These are phyloP conservation scores for Aspergillus tamarii DNA, from an alignment of 2,329 filamentous ascomycete species.

Conservation along the genomic window DNA sequence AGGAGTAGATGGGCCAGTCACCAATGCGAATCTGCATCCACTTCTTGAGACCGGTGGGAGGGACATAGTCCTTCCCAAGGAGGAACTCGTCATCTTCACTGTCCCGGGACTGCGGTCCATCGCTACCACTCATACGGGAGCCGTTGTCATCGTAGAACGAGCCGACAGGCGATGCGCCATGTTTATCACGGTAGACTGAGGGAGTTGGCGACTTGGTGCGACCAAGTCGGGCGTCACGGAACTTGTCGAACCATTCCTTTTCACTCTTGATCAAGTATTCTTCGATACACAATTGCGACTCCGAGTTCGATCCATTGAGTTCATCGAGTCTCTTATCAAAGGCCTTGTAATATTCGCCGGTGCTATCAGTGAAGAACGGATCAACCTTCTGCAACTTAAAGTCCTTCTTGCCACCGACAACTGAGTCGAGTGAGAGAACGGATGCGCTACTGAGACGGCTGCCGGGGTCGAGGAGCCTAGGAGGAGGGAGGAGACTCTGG, in stretches of 20 bases:
- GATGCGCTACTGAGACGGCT: conserved; percentile 47
- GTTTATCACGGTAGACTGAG: conserved; percentile 36
- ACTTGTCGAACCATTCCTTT: conserved; percentile 67
- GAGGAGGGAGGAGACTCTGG: conserved; percentile 11
- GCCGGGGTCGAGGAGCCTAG: conserved; percentile 26
- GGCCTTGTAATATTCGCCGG: conserved; percentile 61
- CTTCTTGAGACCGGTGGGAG: conserved; percentile 60
- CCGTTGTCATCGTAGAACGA: conserved; percentile 45
- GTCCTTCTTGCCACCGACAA: conserved; percentile 64
- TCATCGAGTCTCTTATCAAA: conserved; percentile 62
- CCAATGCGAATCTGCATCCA: conserved; percentile 60
- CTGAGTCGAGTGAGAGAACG: conserved; percentile 57
- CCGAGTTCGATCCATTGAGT: conserved; percentile 62
- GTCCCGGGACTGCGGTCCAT: conserved; percentile 28
- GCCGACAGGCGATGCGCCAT: conserved; percentile 39
- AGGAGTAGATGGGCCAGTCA: conserved; percentile 66
- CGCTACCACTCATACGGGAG: conserved; percentile 38
- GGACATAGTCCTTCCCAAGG: conserved; percentile 58
- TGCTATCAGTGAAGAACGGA: conserved; percentile 68
- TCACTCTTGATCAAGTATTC: conserved; percentile 67
- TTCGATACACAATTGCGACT: conserved; percentile 65
- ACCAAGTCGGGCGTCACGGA: conserved; percentile 62
- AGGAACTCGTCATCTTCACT: conserved; percentile 57
- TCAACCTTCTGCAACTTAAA: conserved; percentile 68
- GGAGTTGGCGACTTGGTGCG: conserved; percentile 47